Base-by-base conservation (phyloP, 1,284 basidiomycete genomes). In the Retiboletus flavoniger region DNA sequence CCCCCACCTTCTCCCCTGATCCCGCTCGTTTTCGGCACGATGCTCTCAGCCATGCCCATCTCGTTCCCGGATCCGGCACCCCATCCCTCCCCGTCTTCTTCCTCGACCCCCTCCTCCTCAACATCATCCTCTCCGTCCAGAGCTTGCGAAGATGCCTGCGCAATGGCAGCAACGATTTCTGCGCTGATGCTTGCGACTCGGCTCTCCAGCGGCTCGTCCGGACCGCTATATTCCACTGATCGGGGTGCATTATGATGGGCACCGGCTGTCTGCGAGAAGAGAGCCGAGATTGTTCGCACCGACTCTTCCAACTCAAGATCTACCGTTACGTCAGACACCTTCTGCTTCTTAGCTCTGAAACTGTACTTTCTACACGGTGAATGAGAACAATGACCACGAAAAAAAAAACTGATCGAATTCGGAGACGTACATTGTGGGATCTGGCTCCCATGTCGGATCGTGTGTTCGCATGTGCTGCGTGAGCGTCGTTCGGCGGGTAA, bases 391-490 rank as follows among this genome's bases (percentile, higher is more conserved):
- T 40, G 39, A 24, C 35, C 34, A 42, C 47, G 14, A 47, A 39
- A 45, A 29, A 55, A 29, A 55, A 21, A 49, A 16, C 29, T 11
- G 17, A 32, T 31, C 29, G 21, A 21, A 24, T 34, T 3, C 14
- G 7, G 35, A 55, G 45, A 77, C 85, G 63, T 68, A 91, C 89
- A 89, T 77, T 62, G 84, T 85, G 26, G 89, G 88, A 73, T 91
- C 87, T 41, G 89, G 86, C 60, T 87, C 85, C 85, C 87, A 91
- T 60, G 75, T 76, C 43, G 89, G 87, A 70, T 91, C 87, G 68
- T 92, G 89, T 31, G 85, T 87, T 55, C 83, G 81, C 88, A 93
- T 91, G 69, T 92, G 89, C 38, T 85, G 81, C 11, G 87, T 90
- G 54, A 92, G 70, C 31, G 89, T 90, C 47, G 89, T 90, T 54